A percentile compares a stretch with the other conserved stretches of the same genome.
phyloP scores from a whole-genome alignment of 345 rosid genomes.

The Eucalyptus cladocalyx region DNA sequence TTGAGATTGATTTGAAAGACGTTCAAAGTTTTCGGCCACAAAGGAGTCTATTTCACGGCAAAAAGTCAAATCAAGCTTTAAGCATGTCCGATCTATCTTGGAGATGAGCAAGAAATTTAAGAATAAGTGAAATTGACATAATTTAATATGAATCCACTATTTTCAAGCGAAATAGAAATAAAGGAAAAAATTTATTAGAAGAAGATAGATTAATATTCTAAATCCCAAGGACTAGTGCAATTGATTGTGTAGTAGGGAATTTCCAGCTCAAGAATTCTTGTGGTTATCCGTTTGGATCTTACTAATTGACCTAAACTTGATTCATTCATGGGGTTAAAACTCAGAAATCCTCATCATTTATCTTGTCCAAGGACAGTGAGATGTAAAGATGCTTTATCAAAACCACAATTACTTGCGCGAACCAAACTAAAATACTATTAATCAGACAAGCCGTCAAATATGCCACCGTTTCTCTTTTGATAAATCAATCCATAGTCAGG shows the following conservation, averaged over 20 bases:
- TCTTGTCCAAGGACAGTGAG: background rate
- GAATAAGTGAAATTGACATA: background rate
- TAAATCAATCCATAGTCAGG: background rate
- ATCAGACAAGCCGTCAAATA: background rate
- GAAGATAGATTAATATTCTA: background rate
- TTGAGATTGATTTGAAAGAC: background rate
- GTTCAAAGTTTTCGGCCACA: background rate
- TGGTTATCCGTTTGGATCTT: background rate
- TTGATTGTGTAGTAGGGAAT: background rate
- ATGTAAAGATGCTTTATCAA: background rate
- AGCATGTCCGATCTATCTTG: background rate
- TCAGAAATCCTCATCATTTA: background rate
- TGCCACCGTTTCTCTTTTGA: background rate
- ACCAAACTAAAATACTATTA: background rate
- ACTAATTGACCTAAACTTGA: background rate
- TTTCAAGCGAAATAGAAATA: background rate
- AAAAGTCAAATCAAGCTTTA: background rate
- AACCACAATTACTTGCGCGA: background rate
- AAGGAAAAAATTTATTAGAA: background rate
- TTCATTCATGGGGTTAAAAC: background rate
- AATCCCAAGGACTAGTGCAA: background rate
- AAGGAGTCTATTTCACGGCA: background rate
- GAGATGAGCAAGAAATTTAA: background rate
- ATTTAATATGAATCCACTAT: background rate
- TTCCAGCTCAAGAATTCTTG: background rate